Conservation (phyloP, 83 land plant species). For the Thuja plicata region DNA sequence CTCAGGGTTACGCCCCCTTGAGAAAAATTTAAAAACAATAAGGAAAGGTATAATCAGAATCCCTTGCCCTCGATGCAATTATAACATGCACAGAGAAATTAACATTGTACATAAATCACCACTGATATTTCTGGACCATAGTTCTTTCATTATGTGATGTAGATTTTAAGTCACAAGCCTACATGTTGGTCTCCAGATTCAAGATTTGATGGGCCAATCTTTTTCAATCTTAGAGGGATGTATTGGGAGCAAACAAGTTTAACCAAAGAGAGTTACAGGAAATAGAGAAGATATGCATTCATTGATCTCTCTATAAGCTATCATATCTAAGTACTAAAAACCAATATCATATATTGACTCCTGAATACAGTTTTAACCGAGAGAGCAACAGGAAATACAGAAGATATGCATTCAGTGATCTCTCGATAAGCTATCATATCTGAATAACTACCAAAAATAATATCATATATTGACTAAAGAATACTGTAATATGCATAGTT, state of each 20-base stretch:
- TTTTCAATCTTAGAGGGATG: neutral
- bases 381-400: neutral
- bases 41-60: neutral
- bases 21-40: neutral
- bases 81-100: neutral
- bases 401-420: neutral
- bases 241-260: neutral
- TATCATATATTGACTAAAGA: neutral
- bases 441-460: neutral
- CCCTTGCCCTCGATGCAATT: neutral
- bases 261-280: neutral
- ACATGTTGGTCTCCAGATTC: neutral
- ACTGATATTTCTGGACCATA: neutral
- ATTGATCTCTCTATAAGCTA: constrained; percentile 6
- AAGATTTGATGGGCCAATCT: neutral
- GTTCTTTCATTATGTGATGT: neutral
- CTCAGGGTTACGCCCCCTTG: neutral
- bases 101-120: neutral
- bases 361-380: neutral
- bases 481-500: neutral
- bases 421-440: neutral
- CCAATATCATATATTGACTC: neutral
- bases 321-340: neutral
- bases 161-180: neutral
- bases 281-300: neutral